These are phyloP conservation scores for Camellia granthamiana DNA, from an alignment of 148 eudicot species.

Conservation along the genomic window DNA sequence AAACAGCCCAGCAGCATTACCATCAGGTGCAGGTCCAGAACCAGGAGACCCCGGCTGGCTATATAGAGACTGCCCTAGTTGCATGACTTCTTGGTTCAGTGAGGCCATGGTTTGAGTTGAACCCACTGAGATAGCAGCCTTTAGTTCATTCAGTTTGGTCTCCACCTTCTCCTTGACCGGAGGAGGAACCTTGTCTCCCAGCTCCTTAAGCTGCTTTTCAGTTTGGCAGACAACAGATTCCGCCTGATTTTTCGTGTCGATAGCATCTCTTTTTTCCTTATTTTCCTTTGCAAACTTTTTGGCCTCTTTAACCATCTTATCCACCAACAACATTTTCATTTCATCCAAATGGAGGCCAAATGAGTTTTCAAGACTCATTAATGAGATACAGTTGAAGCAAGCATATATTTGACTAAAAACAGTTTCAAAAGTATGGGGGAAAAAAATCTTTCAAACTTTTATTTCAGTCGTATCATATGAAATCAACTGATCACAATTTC, in stretches of 20 bases:
- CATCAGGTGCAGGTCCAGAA: slow-evolving; percentile 32
- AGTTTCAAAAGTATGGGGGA: no score
- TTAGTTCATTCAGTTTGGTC: slow-evolving; percentile 53
- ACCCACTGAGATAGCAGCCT: slow-evolving; percentile 46
- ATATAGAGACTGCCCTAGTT: slow-evolving; percentile 62
- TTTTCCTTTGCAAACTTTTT: slow-evolving; percentile 71
- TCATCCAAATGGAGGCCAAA: no score
- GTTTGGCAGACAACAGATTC: slow-evolving; percentile 65
- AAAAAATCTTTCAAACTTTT: no score
- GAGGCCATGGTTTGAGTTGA: slow-evolving; percentile 58
- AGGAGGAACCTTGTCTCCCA: slow-evolving; percentile 55
- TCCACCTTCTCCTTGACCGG: slow-evolving; percentile 60
- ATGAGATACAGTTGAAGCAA: no score
- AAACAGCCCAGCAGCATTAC: slow-evolving; percentile 21
- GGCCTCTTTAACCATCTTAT: slow-evolving; percentile 68
- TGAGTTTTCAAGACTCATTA: no score
- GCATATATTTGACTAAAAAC: no score
- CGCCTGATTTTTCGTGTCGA: slow-evolving; percentile 74
- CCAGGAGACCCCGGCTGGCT: slow-evolving; percentile 46
- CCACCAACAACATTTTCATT: no score
- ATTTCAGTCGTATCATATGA: no score
- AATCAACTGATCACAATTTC: no score
- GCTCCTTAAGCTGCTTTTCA: slow-evolving; percentile 77
- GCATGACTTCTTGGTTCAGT: slow-evolving; percentile 67
- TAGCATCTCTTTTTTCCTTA: slow-evolving; percentile 70